Evolutionary conservation across 495 filamentous ascomycete species (phyloP), one percentile per base, ranked within the genome.

Genomic region (Elaphomyces granulatus): DNA sequence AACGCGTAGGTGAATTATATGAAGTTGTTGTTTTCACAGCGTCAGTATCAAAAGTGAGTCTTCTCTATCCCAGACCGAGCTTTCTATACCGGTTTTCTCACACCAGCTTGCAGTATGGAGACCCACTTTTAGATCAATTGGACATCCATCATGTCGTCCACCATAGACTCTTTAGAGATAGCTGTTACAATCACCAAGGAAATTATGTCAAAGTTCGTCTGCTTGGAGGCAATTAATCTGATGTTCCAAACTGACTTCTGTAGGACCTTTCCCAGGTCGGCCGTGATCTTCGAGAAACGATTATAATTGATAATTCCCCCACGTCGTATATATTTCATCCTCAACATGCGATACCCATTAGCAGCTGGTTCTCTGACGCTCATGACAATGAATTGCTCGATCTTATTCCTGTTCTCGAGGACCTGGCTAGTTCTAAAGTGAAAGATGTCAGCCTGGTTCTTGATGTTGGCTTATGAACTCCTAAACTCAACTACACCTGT

Each of bases 291-390:
- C 81, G 80, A 50, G 90, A 96, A 53, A 96, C 88, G 2, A 99
- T 99, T 55, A 99, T 99, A 55, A 99, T 99, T 53, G 90, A 99
- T 65, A 99, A 99, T 61, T 96, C 90, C 16, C 92, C 90, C 14
- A 99, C 92, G 12, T 94, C 87, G 15, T 99, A 99, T 63, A 96
- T 96, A 52, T 99, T 99, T 70, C 90, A 99, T 51, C 90, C 92
- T 10, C 88, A 99, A 66, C 90, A 99, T 60, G 90, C 90, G 42
- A 90, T 99, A 34, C 90, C 90, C 16, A 99, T 99, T 64, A 95
- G 88, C 72, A 95, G 88, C 72, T 99, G 90, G 90, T 99, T 99
- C 68, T 95, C 87, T 52, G 90, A 99, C 65, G 90, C 92, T 41
- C 90, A 99, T 62, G 90, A 99, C 67, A 99, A 99, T 60, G 90